These are phyloP conservation scores for Pseudevernia furfuracea DNA, from an alignment of 495 filamentous ascomycete species.

Conservation along the genomic window DNA sequence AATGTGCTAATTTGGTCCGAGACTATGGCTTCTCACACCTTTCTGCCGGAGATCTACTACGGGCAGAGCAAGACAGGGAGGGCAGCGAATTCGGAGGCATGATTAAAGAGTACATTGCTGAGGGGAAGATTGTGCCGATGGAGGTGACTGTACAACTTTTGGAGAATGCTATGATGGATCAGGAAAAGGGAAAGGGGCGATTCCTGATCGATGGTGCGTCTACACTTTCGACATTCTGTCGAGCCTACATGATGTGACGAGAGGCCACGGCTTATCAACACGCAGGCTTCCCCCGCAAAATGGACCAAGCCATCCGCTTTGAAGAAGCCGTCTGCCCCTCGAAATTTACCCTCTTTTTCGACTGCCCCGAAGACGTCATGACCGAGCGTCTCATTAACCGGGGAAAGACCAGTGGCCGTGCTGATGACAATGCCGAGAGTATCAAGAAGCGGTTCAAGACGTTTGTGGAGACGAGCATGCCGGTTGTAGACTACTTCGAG, in stretches of 20 bases:
- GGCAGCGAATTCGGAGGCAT: constrained; percentile 81
- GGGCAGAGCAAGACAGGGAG: constrained; percentile 80
- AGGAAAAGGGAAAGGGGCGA: constrained; percentile 33
- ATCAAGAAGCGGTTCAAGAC: constrained; percentile 93
- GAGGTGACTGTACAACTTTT: constrained; percentile 92
- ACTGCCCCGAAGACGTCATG: constrained; percentile 86
- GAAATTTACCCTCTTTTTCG: constrained; percentile 79
- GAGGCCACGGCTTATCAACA: not conserved
- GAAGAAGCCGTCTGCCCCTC: constrained; percentile 80
- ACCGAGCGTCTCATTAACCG: constrained; percentile 72
- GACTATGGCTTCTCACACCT: constrained; percentile 91
- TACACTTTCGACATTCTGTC: not conserved
- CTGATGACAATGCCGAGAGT: constrained; percentile 89
- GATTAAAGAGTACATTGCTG: constrained; percentile 82
- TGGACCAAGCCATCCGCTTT: constrained; percentile 92
- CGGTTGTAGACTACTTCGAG: constrained; percentile 82
- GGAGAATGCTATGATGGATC: constrained; percentile 79
- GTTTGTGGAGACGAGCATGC: constrained; percentile 94
- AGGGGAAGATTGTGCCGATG: constrained; percentile 96
- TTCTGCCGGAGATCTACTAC: constrained; percentile 85
- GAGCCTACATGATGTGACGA: not conserved
- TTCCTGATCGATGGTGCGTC: constrained; percentile 76
- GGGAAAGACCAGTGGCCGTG: constrained; percentile 81
- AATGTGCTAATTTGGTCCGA: constrained; percentile 81
- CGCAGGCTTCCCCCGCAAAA: constrained; percentile 82